phyloP scores from a whole-genome alignment of 257 asterid species.

The Rauvolfia tetraphylla region DNA sequence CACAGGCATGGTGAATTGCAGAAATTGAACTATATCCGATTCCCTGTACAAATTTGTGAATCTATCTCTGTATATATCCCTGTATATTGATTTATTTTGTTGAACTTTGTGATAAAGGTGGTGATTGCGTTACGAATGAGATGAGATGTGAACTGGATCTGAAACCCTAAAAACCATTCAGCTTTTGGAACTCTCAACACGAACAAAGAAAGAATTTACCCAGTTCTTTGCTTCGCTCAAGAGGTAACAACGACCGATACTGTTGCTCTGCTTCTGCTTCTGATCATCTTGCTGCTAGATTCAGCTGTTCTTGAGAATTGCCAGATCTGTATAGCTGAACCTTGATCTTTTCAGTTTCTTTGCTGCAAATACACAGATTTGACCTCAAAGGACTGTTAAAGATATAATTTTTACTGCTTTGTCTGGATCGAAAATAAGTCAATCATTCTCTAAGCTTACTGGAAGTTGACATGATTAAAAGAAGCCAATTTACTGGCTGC shows the following conservation, averaged over 20 bases:
- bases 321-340: slow-evolving; percentile 22
- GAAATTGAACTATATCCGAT: slow-evolving; percentile 11
- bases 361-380: slow-evolving; percentile 11
- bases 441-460: not conserved
- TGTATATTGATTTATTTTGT: slow-evolving; percentile 11
- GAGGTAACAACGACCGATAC: slow-evolving; percentile 18
- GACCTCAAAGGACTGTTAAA: slow-evolving; percentile 22
- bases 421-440: not conserved
- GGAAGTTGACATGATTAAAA: not conserved
- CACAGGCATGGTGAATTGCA: slow-evolving; percentile 16
- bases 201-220: slow-evolving; percentile 11
- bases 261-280: slow-evolving; percentile 7
- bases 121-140: slow-evolving; percentile 7
- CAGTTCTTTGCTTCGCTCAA: slow-evolving; percentile 12
- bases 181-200: slow-evolving; percentile 15
- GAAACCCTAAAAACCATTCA: slow-evolving; percentile 18
- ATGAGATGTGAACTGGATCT: slow-evolving; percentile 21
- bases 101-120: slow-evolving; percentile 20
- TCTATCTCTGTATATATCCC: not conserved
- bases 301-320: not conserved
- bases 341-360: slow-evolving; percentile 1
- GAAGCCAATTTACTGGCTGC: not conserved
- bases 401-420: slow-evolving; percentile 11
- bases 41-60: not conserved
- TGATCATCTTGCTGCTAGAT: slow-evolving; percentile 1